A percentile compares a stretch with the other conserved stretches of the same genome.
Evolutionary conservation across 2,329 filamentous ascomycete species (phyloP).

Genomic region (Monosporascus sp.): DNA sequence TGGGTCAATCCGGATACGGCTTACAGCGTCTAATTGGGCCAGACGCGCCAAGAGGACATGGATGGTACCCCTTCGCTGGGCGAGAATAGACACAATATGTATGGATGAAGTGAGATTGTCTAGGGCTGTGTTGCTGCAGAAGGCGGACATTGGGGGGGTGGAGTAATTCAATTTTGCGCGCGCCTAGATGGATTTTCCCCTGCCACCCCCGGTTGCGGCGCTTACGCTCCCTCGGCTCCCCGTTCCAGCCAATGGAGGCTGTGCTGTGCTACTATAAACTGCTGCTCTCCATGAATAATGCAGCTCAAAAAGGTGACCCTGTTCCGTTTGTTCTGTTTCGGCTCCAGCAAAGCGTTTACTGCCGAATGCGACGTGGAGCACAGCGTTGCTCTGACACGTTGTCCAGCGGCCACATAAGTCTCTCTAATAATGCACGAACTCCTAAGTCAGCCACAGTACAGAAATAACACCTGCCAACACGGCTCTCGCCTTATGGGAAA

Average conservation of each 20-base stretch:
- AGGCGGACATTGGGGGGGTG: conserved; percentile 6
- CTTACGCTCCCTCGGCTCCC: background rate
- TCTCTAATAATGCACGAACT: too few relatives aligned
- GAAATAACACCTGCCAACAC: too few relatives aligned
- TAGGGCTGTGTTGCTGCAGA: background rate
- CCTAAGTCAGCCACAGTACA: too few relatives aligned
- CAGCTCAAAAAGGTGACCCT: background rate
- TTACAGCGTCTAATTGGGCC: background rate
- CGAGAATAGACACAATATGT: conserved; percentile 2
- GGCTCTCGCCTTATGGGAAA: too few relatives aligned
- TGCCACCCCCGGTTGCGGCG: background rate
- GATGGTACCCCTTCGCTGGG: background rate
- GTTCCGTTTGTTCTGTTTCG: background rate
- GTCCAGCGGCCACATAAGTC: too few relatives aligned
- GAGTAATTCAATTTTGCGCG: conserved; percentile 16
- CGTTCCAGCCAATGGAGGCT: background rate
- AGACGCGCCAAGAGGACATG: background rate
- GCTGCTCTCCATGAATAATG: background rate
- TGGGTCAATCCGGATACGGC: background rate
- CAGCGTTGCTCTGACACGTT: background rate
- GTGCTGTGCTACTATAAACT: background rate
- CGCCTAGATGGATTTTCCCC: conserved; percentile 7
- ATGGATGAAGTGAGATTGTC: background rate
- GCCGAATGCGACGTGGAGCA: background rate
- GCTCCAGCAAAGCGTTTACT: background rate